A percentile compares a stretch with the other conserved stretches of the same genome.
These are phyloP conservation scores for Botrytis paeoniae DNA, from an alignment of 2,329 filamentous ascomycete genomes.

Conservation along the genomic window DNA sequence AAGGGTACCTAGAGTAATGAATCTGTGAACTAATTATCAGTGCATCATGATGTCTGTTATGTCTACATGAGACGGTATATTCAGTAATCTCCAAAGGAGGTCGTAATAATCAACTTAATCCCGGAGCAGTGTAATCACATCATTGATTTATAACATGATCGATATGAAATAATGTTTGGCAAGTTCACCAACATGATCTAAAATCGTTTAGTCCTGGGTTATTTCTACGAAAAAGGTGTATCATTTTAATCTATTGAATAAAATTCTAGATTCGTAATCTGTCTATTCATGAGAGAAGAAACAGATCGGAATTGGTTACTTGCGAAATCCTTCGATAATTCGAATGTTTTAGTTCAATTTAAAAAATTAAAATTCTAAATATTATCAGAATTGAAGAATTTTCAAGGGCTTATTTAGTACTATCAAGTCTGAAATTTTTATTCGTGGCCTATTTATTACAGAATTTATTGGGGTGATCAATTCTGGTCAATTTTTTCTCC, in stretches of 20 bases:
- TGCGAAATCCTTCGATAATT: rapidly evolving
- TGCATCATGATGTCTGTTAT: rapidly evolving
- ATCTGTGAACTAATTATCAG: too few species aligned
- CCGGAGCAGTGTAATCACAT: not conserved
- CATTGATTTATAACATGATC: not conserved
- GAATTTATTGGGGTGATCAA: too few species aligned
- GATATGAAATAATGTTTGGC: not conserved
- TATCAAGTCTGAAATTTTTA: too few species aligned
- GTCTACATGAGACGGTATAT: not conserved
- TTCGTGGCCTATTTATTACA: too few species aligned
- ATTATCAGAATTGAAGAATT: too few species aligned
- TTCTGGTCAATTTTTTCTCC: too few species aligned
- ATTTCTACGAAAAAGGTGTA: not conserved
- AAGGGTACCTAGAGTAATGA: too few species aligned
- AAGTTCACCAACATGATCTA: not conserved
- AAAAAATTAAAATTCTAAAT: rapidly evolving
- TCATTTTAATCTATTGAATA: not conserved
- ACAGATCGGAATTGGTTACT: rapidly evolving
- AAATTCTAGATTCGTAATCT: not conserved
- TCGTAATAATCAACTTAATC: too few species aligned
- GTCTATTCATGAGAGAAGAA: not conserved
- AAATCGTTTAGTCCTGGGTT: too few species aligned
- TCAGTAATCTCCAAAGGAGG: too few species aligned
- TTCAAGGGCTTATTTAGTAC: too few species aligned
- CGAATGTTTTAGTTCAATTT: too few species aligned